Percentiles rank a stretch among this genome's conserved stretches.
Evolutionary conservation across 1,284 basidiomycete genomes (phyloP).

Genomic region (Bjerkandera adusta): DNA sequence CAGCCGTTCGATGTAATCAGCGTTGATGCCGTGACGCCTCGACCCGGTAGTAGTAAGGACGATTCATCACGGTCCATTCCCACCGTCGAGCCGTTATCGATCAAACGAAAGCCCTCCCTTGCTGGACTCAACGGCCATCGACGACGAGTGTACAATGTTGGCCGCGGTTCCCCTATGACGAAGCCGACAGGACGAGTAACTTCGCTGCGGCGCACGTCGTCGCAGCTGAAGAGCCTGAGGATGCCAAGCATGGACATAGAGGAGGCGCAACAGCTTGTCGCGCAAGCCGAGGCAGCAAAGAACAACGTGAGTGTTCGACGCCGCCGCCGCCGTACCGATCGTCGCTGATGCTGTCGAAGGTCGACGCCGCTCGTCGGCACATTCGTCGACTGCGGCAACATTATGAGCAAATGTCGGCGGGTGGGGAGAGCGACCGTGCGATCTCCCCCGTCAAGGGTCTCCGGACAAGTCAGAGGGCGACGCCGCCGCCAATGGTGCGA

Average conservation of each 20-base stretch:
- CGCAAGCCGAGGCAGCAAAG: constrained; percentile 53
- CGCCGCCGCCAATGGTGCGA: constrained; percentile 39
- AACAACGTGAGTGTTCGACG: constrained; percentile 53
- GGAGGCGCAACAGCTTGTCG: constrained; percentile 42
- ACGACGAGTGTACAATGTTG: constrained; percentile 24
- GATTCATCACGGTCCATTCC: constrained; percentile 9
- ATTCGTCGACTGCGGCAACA: constrained; percentile 63
- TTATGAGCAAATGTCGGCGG: constrained; percentile 22
- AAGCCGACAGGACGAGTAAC: constrained; percentile 40
- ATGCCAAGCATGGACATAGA: constrained; percentile 29
- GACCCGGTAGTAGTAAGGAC: constrained; percentile 11
- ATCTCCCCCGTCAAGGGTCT: constrained; percentile 55
- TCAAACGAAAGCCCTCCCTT: constrained; percentile 74
- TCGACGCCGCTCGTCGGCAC: constrained; percentile 61
- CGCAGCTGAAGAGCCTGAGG: constrained; percentile 38
- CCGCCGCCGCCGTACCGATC: not conserved
- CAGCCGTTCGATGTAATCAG: constrained; percentile 47
- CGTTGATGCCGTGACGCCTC: constrained; percentile 19
- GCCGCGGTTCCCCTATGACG: constrained; percentile 45
- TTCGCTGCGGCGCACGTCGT: constrained; percentile 53
- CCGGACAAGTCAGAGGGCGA: constrained; percentile 37
- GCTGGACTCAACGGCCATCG: constrained; percentile 35
- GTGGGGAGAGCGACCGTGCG: constrained; percentile 29
- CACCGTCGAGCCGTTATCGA: constrained; percentile 66
- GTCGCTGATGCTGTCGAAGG: constrained; percentile 37